A percentile compares a stretch with the other conserved stretches of the same genome.
These are phyloP conservation scores for Jaapia argillacea DNA, from an alignment of 768 basidiomycete genomes.

Conservation along the genomic window DNA sequence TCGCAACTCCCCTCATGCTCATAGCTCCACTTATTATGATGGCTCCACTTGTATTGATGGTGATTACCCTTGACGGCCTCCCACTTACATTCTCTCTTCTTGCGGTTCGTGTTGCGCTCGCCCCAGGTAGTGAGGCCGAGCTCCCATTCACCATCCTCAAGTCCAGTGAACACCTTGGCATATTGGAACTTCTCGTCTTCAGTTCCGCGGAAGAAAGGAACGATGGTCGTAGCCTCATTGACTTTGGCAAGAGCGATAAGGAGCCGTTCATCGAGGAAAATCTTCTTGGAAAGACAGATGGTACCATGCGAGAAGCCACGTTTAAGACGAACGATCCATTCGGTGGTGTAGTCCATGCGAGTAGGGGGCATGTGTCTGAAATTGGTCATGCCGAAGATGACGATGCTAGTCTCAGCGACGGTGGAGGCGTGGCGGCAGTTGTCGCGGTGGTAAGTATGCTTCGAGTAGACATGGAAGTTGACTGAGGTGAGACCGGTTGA, in stretches of 20 bases:
- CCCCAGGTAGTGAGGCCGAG: conserved; percentile 11
- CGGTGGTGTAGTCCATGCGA: neutral
- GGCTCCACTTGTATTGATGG: conserved; percentile 10
- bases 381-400: conserved; percentile 9
- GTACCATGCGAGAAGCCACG: conserved; percentile 5
- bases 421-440: neutral
- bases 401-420: too few species aligned
- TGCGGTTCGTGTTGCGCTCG: conserved; percentile 4
- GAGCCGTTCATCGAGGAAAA: conserved; percentile 9
- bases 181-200: too few species aligned
- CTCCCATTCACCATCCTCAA: conserved; percentile 9
- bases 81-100: too few species aligned
- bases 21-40: conserved; percentile 12
- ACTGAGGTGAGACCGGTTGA: conserved; percentile 4
- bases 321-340: neutral
- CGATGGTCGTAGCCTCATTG: conserved; percentile 11
- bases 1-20: conserved; percentile 2
- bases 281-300: conserved; percentile 7
- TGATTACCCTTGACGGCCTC: conserved; percentile 2
- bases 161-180: too few species aligned
- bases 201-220: conserved; percentile 9
- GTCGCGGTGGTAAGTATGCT: conserved; percentile 1
- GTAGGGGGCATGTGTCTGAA: conserved; percentile 1
- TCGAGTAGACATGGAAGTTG: conserved; percentile 6
- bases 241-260: conserved; percentile 6